These are phyloP conservation scores for Candida anglica DNA, from an alignment of 805 yeast genomes.

Conservation along the genomic window DNA sequence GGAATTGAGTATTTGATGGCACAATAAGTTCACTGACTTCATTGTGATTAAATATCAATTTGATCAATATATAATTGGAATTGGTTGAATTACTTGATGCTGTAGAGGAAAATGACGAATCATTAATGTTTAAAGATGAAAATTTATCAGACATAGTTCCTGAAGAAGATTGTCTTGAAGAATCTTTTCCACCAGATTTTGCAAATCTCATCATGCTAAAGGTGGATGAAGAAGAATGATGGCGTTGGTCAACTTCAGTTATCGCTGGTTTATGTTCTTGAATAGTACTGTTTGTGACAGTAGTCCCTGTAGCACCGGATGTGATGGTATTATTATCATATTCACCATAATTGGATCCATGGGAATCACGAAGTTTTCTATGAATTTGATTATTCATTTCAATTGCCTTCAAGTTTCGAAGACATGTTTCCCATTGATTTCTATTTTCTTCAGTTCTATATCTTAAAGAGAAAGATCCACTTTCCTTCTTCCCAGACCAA, in stretches of 20 bases:
- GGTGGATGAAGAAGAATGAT: constrained; percentile 39
- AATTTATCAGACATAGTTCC: constrained; percentile 6
- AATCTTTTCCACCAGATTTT: constrained; percentile 6
- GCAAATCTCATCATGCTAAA: constrained; percentile 37
- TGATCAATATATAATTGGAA: constrained; percentile 16
- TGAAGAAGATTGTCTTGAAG: constrained; percentile 14
- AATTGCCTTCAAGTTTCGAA: constrained; percentile 44
- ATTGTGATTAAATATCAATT: constrained; percentile 27
- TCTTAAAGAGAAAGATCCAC: constrained; percentile 78
- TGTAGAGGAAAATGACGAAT: constrained; percentile 12
- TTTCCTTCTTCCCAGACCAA: constrained; percentile 84
- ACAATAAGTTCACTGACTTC: constrained; percentile 29
- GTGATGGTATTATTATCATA: constrained; percentile 10
- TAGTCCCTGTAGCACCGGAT: constrained; percentile 3
- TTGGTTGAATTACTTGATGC: constrained; percentile 7
- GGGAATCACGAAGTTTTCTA: constrained; percentile 32
- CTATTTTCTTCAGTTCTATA: constrained; percentile 82
- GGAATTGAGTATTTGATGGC: constrained; percentile 23
- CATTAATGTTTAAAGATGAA: constrained; percentile 10
- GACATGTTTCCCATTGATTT: constrained; percentile 74
- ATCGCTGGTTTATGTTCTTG: constrained; percentile 23
- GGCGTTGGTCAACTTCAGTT: constrained; percentile 26
- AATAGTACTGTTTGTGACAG: constrained; percentile 18
- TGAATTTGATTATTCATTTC: constrained; percentile 39
- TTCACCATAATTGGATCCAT: constrained; percentile 9